A percentile compares a stretch with the other conserved stretches of the same genome.
These are phyloP conservation scores for Nidularia sp. DNA, from an alignment of 768 basidiomycete genomes.

Conservation along the genomic window DNA sequence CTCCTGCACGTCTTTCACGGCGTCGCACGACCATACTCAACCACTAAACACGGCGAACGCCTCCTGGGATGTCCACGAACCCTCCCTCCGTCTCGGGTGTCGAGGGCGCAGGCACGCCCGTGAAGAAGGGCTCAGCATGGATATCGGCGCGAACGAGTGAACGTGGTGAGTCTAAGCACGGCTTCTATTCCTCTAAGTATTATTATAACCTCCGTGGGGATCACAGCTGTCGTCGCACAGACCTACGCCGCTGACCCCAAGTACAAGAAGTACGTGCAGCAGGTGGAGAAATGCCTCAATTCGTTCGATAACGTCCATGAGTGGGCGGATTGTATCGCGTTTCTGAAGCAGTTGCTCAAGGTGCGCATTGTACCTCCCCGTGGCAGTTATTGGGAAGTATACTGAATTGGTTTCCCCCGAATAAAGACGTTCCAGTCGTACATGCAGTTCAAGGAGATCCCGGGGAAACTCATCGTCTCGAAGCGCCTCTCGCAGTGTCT, in stretches of 20 bases:
- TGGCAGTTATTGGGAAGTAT: too few species aligned
- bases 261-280: slow-evolving; percentile 89
- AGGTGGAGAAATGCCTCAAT: slow-evolving; percentile 89
- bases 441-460: slow-evolving; percentile 94
- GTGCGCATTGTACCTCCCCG: slow-evolving; percentile 29
- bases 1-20: neutral
- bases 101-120: slow-evolving; percentile 26
- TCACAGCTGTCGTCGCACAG: slow-evolving; percentile 45
- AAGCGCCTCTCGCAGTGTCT: slow-evolving; percentile 95
- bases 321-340: slow-evolving; percentile 99
- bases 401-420: too few species aligned
- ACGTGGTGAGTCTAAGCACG: slow-evolving; percentile 36
- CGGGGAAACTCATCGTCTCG: slow-evolving; percentile 88
- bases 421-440: slow-evolving; percentile 86
- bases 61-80: slow-evolving; percentile 17
- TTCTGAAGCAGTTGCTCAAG: slow-evolving; percentile 91
- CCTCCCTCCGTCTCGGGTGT: slow-evolving; percentile 21
- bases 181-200: slow-evolving; percentile 1
- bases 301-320: slow-evolving; percentile 96
- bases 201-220: neutral
- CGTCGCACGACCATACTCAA: neutral
- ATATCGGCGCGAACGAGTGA: slow-evolving; percentile 40
- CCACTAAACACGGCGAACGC: neutral
- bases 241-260: slow-evolving; percentile 79
- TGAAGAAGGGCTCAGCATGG: slow-evolving; percentile 35